Percentiles rank a stretch among this genome's conserved stretches.
Conservation (phyloP, 371 early-diverging fungal species). For the Mortierella sp. region DNA sequence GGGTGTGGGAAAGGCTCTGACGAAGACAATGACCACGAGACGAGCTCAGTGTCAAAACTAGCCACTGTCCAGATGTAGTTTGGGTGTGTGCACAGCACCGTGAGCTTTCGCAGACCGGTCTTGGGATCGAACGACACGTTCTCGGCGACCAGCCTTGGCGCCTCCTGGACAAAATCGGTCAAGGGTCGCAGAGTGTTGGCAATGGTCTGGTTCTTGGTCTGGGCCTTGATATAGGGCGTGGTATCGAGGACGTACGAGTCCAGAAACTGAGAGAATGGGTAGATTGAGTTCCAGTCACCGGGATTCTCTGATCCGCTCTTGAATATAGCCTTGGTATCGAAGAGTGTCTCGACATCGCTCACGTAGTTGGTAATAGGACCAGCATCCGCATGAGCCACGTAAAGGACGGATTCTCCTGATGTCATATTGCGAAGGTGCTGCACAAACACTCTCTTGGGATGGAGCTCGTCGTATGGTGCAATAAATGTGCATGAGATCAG, state of each 20-base stretch:
- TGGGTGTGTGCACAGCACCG: slow-evolving; percentile 65
- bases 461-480: slow-evolving; percentile 71
- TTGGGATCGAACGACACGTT: slow-evolving; percentile 62
- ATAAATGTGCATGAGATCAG: slow-evolving; percentile 57
- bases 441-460: slow-evolving; percentile 75
- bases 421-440: slow-evolving; percentile 75
- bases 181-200: slow-evolving; percentile 36
- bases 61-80: slow-evolving; percentile 76
- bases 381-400: slow-evolving; percentile 74
- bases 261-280: slow-evolving; percentile 77
- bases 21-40: slow-evolving; percentile 71
- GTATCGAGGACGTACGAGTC: slow-evolving; percentile 72
- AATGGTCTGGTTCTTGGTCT: slow-evolving; percentile 47
- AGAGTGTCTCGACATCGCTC: slow-evolving; percentile 56
- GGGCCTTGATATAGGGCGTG: slow-evolving; percentile 60
- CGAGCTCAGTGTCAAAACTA: slow-evolving; percentile 70
- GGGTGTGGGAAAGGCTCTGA: slow-evolving; percentile 55
- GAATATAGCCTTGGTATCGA: slow-evolving; percentile 54
- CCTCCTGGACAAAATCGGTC: slow-evolving; percentile 51
- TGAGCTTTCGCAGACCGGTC: slow-evolving; percentile 64
- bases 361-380: slow-evolving; percentile 67
- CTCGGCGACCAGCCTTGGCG: slow-evolving; percentile 59
- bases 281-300: slow-evolving; percentile 73
- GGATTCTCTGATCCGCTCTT: slow-evolving; percentile 55
- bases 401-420: slow-evolving; percentile 66